Percentiles rank a stretch among this genome's conserved stretches.
These are phyloP conservation scores for Boletus sp. DNA, from an alignment of 768 basidiomycete genomes.

Conservation along the genomic window DNA sequence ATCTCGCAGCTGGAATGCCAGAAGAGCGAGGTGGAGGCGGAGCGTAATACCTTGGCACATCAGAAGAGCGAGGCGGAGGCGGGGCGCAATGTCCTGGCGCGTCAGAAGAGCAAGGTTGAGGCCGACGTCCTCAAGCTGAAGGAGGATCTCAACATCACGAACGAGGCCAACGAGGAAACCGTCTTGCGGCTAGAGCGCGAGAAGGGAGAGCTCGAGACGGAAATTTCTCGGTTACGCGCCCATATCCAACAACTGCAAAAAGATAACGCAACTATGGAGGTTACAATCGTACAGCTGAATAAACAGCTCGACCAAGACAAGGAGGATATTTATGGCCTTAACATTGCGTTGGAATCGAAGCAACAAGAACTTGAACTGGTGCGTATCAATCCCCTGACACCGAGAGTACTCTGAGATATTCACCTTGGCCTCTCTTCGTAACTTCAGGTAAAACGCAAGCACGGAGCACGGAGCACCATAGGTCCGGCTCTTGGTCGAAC, in stretches of 20 bases:
- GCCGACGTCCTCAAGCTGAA: too few species aligned
- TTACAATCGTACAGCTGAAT: constrained; percentile 69
- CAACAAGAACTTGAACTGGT: constrained; percentile 94
- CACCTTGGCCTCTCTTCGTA: neutral
- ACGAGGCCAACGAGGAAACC: too few species aligned
- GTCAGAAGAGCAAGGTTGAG: too few species aligned
- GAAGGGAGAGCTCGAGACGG: constrained; percentile 34
- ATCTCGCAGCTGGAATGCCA: too few species aligned
- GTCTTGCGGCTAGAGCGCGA: too few species aligned
- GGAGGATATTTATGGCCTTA: constrained; percentile 79
- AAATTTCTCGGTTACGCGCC: constrained; percentile 56
- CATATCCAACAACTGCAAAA: constrained; percentile 73
- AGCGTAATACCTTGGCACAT: too few species aligned
- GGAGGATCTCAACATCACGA: too few species aligned
- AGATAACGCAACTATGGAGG: constrained; percentile 82
- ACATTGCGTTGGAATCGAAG: constrained; percentile 90
- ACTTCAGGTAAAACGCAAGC: constrained; percentile 60
- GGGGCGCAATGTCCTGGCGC: too few species aligned
- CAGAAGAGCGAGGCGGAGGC: too few species aligned
- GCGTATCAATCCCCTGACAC: constrained; percentile 25
- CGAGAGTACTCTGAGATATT: neutral
- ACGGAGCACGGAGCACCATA: constrained; percentile 54
- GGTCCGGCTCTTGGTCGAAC: constrained; percentile 58
- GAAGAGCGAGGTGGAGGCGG: too few species aligned
- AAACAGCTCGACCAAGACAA: constrained; percentile 67